These are phyloP conservation scores for Leucocoprinus leucothites DNA, from an alignment of 768 basidiomycete species.

Conservation along the genomic window DNA sequence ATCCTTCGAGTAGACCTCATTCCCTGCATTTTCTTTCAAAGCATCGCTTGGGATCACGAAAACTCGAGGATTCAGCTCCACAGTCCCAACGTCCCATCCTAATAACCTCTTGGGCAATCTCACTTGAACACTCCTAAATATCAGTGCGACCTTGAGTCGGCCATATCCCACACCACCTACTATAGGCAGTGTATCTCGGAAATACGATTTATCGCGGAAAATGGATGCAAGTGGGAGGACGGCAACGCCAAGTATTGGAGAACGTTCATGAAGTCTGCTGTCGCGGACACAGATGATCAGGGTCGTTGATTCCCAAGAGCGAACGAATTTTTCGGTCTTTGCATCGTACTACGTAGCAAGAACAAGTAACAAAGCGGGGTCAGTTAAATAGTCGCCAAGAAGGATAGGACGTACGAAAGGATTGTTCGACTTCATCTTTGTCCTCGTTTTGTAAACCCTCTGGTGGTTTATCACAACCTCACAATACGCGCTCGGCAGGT, in stretches of 20 bases:
- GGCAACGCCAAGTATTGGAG: constrained; percentile 72
- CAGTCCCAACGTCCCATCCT: constrained; percentile 70
- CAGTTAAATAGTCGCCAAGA: not conserved
- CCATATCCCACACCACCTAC: constrained; percentile 71
- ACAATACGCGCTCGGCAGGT: constrained; percentile 68
- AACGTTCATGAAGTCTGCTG: constrained; percentile 49
- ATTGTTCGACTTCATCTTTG: constrained; percentile 42
- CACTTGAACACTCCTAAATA: constrained; percentile 65
- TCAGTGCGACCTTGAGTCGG: constrained; percentile 57
- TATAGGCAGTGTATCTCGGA: constrained; percentile 59
- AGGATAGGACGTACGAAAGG: constrained; percentile 35
- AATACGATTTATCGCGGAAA: constrained; percentile 47
- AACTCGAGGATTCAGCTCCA: constrained; percentile 44
- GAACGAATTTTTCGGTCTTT: constrained; percentile 66
- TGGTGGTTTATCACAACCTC: constrained; percentile 40
- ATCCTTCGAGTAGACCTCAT: not conserved
- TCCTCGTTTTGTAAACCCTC: constrained; percentile 41
- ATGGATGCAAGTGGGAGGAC: constrained; percentile 46
- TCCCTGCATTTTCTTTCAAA: not conserved
- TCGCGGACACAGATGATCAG: constrained; percentile 68
- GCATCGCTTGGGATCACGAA: constrained; percentile 3
- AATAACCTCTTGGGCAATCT: constrained; percentile 52
- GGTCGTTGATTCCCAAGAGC: constrained; percentile 57
- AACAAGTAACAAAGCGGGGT: not conserved
- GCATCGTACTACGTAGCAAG: constrained; percentile 45